Evolutionary conservation across 257 asterid species (phyloP).

Genomic region (Salvia rosmarinus): DNA sequence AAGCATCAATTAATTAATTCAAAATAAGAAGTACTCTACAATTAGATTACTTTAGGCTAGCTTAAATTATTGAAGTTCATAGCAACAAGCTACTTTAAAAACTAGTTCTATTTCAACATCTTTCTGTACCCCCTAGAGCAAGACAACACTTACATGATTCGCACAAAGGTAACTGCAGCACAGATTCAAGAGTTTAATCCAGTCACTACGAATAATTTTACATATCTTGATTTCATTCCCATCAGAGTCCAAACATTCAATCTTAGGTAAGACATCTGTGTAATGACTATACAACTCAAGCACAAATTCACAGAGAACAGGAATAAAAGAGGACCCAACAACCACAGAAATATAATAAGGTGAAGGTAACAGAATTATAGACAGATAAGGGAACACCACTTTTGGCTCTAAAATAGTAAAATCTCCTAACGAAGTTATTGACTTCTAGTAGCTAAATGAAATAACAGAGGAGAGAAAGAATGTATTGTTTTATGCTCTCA

Average conservation of each 20-base stretch:
- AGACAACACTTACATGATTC: not conserved
- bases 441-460: constrained; percentile 2
- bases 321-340: not conserved
- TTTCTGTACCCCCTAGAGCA: constrained; percentile 6
- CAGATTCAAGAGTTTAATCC: not conserved
- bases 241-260: constrained; percentile 1
- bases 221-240: constrained; percentile 2
- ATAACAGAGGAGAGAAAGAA: not conserved
- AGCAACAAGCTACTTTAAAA: not conserved
- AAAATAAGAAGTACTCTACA: not conserved
- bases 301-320: constrained; percentile 12
- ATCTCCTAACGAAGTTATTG: not conserved
- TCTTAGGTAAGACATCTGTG: not conserved
- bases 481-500: not conserved
- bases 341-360: not conserved
- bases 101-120: constrained; percentile 19
- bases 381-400: not conserved
- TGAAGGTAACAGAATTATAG: not conserved
- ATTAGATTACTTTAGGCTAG: not conserved
- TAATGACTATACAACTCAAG: constrained; percentile 19
- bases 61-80: not conserved
- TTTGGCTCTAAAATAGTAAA: constrained; percentile 4
- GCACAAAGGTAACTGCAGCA: not conserved
- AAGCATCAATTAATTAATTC: no score
- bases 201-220: not conserved